A percentile compares a stretch with the other conserved stretches of the same genome.
Evolutionary conservation across 176 grass and related monocot genomes (phyloP).

Genomic region (Lolium rigidum): DNA sequence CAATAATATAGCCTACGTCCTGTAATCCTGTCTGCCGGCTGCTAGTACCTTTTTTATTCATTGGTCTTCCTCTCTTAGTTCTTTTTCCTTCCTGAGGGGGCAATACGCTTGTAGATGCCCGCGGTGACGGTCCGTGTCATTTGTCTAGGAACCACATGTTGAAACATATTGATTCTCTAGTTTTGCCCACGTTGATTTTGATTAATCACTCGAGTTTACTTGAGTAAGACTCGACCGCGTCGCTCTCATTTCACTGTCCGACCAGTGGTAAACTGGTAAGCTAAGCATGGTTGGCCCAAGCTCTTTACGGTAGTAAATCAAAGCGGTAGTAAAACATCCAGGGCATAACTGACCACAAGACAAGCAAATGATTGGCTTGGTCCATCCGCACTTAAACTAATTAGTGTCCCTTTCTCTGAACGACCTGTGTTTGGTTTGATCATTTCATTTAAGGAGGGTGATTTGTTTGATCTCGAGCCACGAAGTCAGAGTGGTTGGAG

Average conservation of each 20-base stretch:
- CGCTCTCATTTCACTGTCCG: background rate
- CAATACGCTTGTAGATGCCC: background rate
- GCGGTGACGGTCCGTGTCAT: background rate
- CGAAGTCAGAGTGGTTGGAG: constrained; percentile 3
- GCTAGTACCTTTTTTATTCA: background rate
- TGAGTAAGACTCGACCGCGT: background rate
- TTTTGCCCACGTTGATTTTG: background rate
- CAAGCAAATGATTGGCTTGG: background rate
- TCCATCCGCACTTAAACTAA: background rate
- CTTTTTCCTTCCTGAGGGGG: background rate
- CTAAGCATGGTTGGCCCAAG: background rate
- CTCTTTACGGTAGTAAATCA: too few species aligned
- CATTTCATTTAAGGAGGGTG: background rate
- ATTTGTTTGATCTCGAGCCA: background rate
- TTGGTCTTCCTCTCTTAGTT: background rate
- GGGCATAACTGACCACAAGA: background rate
- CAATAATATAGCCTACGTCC: background rate
- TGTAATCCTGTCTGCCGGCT: background rate
- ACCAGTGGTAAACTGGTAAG: background rate
- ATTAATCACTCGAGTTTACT: background rate
- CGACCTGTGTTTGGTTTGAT: background rate
- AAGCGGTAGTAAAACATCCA: background rate
- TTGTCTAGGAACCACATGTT: background rate
- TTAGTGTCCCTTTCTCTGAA: background rate
- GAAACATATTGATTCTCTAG: background rate